phyloP scores from a whole-genome alignment of 2,329 filamentous ascomycete genomes.

The Alternaria ventricosa region DNA sequence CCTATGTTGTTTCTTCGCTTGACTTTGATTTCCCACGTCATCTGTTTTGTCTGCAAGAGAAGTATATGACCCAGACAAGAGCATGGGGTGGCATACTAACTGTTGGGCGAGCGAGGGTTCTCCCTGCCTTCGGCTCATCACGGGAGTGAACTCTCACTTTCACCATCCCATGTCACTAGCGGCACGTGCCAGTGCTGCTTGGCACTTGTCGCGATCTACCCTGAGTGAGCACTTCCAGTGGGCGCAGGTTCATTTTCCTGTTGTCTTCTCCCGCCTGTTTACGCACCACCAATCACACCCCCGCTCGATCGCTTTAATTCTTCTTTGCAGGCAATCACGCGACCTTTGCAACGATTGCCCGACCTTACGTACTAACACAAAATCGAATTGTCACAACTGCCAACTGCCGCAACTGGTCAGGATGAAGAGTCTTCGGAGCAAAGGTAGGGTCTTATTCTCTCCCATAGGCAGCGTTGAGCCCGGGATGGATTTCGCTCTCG shows the following conservation, averaged over 20 bases:
- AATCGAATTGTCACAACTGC: neutral
- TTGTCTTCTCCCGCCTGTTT: neutral
- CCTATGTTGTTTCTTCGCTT: neutral
- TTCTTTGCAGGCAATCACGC: neutral
- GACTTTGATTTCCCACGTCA: neutral
- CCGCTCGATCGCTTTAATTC: neutral
- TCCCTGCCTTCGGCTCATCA: constrained; percentile 1
- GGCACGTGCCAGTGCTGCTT: neutral
- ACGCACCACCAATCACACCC: neutral
- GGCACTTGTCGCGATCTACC: neutral
- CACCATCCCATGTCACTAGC: neutral
- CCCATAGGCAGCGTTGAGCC: neutral
- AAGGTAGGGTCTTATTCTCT: constrained; percentile 16
- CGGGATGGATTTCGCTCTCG: neutral
- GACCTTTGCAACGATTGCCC: neutral
- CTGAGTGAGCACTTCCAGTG: neutral
- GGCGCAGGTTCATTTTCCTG: neutral
- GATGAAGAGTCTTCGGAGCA: constrained; percentile 29
- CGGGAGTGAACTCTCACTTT: neutral
- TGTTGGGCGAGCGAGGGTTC: neutral
- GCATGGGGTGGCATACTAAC: neutral
- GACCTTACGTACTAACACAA: neutral
- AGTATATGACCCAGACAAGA: neutral
- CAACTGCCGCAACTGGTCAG: neutral
- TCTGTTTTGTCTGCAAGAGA: neutral